Percentiles rank a stretch among this genome's conserved stretches.
Conservation (phyloP, 441 rosid species). For the Biscutella laevigata region DNA sequence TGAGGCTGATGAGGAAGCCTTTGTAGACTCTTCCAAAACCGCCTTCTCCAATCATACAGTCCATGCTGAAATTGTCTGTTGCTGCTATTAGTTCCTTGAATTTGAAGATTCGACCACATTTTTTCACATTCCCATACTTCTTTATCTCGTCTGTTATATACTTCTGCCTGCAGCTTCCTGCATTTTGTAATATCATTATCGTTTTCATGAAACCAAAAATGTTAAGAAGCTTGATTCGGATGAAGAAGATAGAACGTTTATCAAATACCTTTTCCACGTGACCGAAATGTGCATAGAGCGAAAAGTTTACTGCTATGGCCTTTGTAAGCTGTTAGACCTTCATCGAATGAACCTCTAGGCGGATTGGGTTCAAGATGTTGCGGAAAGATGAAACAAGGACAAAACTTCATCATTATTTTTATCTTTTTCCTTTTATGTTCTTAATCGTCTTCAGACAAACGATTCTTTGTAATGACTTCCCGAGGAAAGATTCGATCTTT, state of each 20-base stretch:
- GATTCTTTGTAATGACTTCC: conserved; percentile 5
- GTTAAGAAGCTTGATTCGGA: conserved; percentile 1
- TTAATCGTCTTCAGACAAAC: conserved; percentile 15
- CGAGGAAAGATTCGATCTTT: conserved; percentile 25
- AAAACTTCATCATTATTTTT: conserved; percentile 23
- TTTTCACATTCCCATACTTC: conserved; percentile 30
- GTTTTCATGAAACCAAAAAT: background rate
- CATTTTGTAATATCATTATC: background rate
- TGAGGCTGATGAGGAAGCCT: conserved; percentile 34
- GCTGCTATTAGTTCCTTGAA: conserved; percentile 35
- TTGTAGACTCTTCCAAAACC: conserved; percentile 48
- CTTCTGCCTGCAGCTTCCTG: conserved; percentile 33
- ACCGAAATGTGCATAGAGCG: conserved; percentile 13
- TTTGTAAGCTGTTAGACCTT: conserved; percentile 26
- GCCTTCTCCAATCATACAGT: conserved; percentile 40
- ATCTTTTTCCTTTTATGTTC: background rate
- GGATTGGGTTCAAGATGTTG: conserved; percentile 12
- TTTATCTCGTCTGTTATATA: conserved; percentile 35
- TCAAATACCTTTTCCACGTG: conserved; percentile 17
- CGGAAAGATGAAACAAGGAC: conserved; percentile 23
- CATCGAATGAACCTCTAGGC: conserved; percentile 26
- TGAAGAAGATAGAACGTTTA: background rate
- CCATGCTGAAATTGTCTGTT: conserved; percentile 40
- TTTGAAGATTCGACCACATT: conserved; percentile 26
- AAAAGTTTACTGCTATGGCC: conserved; percentile 19